A percentile compares a stretch with the other conserved stretches of the same genome.
Conservation (phyloP, 1,284 basidiomycete genomes). For the Sporisorium sorghi region DNA sequence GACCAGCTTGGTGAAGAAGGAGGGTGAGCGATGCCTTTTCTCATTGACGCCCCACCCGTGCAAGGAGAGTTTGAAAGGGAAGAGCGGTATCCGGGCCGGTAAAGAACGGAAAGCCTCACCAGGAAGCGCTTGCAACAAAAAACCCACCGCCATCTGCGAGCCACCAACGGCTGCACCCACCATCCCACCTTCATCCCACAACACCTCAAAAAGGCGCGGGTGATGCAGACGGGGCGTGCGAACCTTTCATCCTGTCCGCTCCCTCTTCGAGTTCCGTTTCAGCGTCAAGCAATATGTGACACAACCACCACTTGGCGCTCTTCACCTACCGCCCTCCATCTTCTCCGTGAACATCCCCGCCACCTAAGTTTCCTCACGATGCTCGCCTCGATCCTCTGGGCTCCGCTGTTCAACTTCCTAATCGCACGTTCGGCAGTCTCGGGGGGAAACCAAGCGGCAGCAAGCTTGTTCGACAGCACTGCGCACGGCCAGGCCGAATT, state of each 20-base stretch:
- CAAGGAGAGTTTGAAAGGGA: too few relatives aligned
- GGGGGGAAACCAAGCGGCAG: background rate
- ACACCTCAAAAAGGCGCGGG: background rate
- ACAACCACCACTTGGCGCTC: background rate
- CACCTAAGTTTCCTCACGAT: background rate
- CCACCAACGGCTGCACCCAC: background rate
- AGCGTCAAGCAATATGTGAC: background rate
- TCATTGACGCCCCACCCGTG: too few relatives aligned
- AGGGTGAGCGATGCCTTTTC: too few relatives aligned
- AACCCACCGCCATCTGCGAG: background rate
- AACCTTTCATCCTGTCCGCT: background rate
- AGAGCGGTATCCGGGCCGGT: background rate
- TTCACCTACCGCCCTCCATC: too few relatives aligned
- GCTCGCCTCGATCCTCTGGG: background rate
- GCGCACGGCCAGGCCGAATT: conserved; percentile 23
- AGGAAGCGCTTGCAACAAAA: background rate
- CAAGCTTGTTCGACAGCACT: conserved; percentile 19
- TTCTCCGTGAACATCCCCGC: background rate
- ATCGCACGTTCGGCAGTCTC: background rate
- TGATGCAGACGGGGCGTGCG: too few relatives aligned
- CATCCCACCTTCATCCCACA: conserved; percentile 4
- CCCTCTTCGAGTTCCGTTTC: background rate
- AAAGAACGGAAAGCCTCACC: too few relatives aligned
- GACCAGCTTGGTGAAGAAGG: too few relatives aligned
- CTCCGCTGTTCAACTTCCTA: conserved; percentile 8